Conservation (phyloP, 176 grass and related monocot genomes). For the Aegilops tauschii region DNA sequence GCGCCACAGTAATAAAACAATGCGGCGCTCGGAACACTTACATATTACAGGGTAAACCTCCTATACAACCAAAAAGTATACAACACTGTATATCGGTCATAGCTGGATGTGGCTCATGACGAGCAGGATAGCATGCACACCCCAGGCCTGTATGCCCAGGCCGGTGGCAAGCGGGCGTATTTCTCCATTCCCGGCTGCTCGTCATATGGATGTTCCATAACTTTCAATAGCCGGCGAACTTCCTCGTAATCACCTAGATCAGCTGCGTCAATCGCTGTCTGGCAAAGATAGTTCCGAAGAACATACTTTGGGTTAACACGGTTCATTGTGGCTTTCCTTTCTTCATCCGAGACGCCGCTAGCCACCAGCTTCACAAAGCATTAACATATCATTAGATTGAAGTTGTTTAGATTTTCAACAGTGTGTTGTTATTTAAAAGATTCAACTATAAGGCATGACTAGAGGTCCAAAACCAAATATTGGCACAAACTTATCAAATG, state of each 20-base stretch:
- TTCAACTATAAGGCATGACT: neutral
- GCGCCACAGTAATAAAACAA: conserved; percentile 26
- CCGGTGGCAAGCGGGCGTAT: conserved; percentile 81
- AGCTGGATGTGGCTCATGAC: conserved; percentile 42
- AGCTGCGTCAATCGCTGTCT: conserved; percentile 73
- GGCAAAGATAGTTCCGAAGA: conserved; percentile 91
- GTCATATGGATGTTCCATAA: conserved; percentile 79
- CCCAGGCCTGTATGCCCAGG: conserved; percentile 95
- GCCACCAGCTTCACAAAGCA: conserved; percentile 61
- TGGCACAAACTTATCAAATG: neutral
- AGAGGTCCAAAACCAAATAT: neutral
- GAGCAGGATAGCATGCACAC: conserved; percentile 99
- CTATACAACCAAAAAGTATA: conserved; percentile 33
- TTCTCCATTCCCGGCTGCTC: conserved; percentile 91
- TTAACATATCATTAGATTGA: neutral
- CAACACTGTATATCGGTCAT: neutral
- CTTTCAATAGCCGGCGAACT: conserved; percentile 59
- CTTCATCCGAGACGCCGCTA: conserved; percentile 56
- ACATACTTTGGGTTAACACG: conserved; percentile 85
- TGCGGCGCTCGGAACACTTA: conserved; percentile 16
- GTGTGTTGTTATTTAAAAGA: neutral
- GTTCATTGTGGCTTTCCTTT: conserved; percentile 76
- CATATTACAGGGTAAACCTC: conserved; percentile 1
- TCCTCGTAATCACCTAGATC: conserved; percentile 80
- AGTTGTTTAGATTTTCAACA: neutral